Base-by-base conservation (phyloP, 768 basidiomycete genomes). In the Suillus cothurnatus region DNA sequence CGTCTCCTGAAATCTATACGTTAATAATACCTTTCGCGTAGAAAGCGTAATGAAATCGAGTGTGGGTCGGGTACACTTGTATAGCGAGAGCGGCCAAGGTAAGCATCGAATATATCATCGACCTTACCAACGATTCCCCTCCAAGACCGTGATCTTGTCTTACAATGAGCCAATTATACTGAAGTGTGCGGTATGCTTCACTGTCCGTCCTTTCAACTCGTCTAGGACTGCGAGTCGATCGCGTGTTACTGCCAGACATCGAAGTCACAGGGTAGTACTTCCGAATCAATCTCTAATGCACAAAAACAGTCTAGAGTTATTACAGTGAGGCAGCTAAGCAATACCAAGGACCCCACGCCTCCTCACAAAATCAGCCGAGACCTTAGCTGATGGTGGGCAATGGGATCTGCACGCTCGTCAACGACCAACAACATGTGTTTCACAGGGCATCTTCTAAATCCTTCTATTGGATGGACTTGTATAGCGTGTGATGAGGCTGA, bases 401-500 rank as follows among this genome's bases (percentile, higher is more conserved):
- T 90, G 88, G 88, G 69, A 63, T 68, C 6, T 95, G 93, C 74
- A 94, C 93, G 0, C 81, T 94, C n/a, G 65, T 89, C 28, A 94
- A 95, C 73, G 67, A 75, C 3, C 66, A 77, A 2, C 68, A 53
- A 75, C 79, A 2, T 85, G 6, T 94, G 93, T 68, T 69, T 77
- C 21, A 66, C 78, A 9, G 66, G 77, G 45, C 74, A 80, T 60
- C 82, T 84, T 6, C 69, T 66, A 59, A 69, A 79, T 73, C 63
- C 69, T 34, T 34, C 34, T 41, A 73, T 73, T 45, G 85, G 84
- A 3, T 95, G 93, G 92, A 79, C 79, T 26, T 94, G 92, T 71
- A 73, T 79, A 15, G 76, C 80, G 26, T 95, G 92, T 67, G 86
- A 87, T 28, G 85, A 90, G 73, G 74, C 72, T 39, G 86, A 84